Percentiles rank a stretch among this genome's conserved stretches.
Evolutionary conservation across 345 rosid genomes (phyloP).

Genomic region (Raphanus sativus): DNA sequence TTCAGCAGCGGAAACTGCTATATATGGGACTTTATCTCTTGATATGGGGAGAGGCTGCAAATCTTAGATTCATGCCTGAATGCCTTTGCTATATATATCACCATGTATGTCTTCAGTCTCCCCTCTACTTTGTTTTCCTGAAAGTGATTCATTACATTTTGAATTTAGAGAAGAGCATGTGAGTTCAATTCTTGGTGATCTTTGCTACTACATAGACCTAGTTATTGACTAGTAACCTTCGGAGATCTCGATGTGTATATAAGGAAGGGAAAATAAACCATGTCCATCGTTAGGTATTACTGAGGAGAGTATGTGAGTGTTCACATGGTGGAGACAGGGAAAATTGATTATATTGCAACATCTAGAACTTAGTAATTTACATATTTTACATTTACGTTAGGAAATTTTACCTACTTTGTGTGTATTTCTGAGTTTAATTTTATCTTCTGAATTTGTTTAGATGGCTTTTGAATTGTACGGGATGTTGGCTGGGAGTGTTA

Average conservation of each 20-base stretch:
- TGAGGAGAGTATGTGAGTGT: conserved; percentile 4
- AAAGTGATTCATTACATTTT: neutral
- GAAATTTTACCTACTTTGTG: neutral
- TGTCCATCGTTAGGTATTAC: neutral
- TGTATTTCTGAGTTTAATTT: neutral
- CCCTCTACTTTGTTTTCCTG: neutral
- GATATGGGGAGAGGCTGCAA: conserved; percentile 98
- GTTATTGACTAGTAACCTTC: neutral
- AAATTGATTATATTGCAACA: neutral
- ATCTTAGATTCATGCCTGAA: conserved; percentile 91
- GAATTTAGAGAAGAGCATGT: neutral
- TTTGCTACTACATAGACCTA: neutral
- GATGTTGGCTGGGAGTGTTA: conserved; percentile 68
- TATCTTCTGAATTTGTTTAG: conserved; percentile 18
- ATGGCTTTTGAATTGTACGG: conserved; percentile 53
- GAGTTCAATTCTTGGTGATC: neutral
- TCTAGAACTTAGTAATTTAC: neutral
- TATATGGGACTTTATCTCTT: conserved; percentile 90
- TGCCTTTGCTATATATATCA: conserved; percentile 91
- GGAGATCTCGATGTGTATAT: neutral
- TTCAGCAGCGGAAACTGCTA: conserved; percentile 83
- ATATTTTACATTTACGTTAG: neutral
- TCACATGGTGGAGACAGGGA: neutral
- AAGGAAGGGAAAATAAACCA: neutral
- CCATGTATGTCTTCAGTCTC: conserved; percentile 55